A percentile compares a stretch with the other conserved stretches of the same genome.
phyloP scores from a whole-genome alignment of 305 asterid species.

The Petunia hybrid region DNA sequence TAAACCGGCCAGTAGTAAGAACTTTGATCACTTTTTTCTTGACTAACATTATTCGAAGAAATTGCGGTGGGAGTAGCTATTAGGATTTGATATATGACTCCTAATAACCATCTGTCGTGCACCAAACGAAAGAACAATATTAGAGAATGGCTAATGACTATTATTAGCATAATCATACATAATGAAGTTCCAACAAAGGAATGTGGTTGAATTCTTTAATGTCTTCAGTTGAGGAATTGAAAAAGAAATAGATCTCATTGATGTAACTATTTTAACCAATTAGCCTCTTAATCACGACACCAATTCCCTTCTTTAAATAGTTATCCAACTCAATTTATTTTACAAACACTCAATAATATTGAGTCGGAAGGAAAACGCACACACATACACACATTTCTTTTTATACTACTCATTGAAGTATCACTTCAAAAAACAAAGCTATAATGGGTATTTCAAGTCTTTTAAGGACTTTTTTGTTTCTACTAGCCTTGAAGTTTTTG shows the following conservation, averaged over 20 bases:
- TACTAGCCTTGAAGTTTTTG: slow-evolving; percentile 26
- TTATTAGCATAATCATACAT: neutral
- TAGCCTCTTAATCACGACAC: slow-evolving; percentile 31
- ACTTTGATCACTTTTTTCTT: neutral
- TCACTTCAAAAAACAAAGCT: neutral
- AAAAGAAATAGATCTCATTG: slow-evolving; percentile 38
- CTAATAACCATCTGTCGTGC: neutral
- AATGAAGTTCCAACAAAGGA: neutral
- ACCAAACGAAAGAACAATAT: neutral
- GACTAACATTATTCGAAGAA: neutral
- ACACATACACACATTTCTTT: neutral
- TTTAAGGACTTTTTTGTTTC: slow-evolving; percentile 28
- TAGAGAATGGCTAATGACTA: neutral
- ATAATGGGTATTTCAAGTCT: slow-evolving; percentile 33
- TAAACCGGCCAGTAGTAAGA: neutral
- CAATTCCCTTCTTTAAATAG: slow-evolving; percentile 34
- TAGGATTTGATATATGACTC: neutral
- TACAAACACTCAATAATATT: neutral
- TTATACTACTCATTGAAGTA: neutral
- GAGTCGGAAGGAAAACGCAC: neutral
- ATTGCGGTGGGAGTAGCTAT: neutral
- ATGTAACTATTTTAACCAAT: slow-evolving; percentile 61
- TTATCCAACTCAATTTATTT: neutral
- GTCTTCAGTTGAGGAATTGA: slow-evolving; percentile 40
- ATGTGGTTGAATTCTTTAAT: slow-evolving; percentile 37